These are phyloP conservation scores for Fusarium lyarnte DNA, from an alignment of 2,329 filamentous ascomycete species.

Conservation along the genomic window DNA sequence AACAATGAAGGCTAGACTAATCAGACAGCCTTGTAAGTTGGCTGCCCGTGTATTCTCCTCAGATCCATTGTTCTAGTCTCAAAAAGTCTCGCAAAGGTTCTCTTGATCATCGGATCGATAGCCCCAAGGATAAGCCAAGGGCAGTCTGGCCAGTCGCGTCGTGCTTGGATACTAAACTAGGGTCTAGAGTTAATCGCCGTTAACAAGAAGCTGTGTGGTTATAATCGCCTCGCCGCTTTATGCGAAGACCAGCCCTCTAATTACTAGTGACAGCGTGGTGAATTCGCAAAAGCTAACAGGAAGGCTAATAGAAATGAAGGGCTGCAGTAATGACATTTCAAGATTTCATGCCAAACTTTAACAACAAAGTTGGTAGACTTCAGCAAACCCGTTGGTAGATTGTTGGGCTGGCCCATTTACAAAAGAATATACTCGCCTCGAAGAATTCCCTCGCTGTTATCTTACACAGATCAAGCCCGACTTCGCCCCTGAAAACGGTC, in stretches of 20 bases:
- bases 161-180: not conserved
- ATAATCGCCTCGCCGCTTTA: not conserved
- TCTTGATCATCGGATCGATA: not conserved
- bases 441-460: not conserved
- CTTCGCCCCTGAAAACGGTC: too few species aligned
- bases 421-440: not conserved
- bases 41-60: not conserved
- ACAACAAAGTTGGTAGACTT: too few species aligned
- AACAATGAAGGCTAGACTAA: not conserved
- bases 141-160: accelerated
- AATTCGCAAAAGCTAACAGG: too few species aligned
- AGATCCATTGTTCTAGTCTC: accelerated
- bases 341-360: not conserved
- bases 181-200: not conserved
- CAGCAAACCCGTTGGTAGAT: not conserved
- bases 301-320: accelerated
- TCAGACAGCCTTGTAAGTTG: not conserved
- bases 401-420: not conserved
- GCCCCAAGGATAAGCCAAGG: accelerated
- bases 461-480: too few species aligned
- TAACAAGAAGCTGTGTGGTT: not conserved
- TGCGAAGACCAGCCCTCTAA: not conserved
- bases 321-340: not conserved
- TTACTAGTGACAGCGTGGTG: not conserved
- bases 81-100: accelerated